Evolutionary conservation across 2,329 filamentous ascomycete genomes (phyloP), one percentile per base, ranked within the genome.

Genomic region (Fusarium decemcellulare): DNA sequence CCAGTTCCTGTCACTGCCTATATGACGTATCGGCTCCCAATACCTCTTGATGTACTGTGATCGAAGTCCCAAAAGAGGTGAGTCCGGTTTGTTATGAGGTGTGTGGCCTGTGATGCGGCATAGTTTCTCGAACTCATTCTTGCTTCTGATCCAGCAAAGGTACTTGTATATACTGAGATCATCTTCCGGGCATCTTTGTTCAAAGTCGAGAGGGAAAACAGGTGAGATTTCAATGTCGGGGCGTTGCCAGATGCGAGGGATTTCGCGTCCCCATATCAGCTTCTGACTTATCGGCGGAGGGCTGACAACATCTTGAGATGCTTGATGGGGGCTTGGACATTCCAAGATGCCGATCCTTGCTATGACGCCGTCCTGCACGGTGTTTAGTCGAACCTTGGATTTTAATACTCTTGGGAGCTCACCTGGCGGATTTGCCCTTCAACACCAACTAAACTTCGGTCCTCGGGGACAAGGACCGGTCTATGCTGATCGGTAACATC

Each of bases 331-430:
- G 16, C n/a, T 48, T 27, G 42, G n/a, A 12, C 3, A 32, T 11
- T 55, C 52, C 8, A 55, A 16, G 8, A 55, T 29, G 6, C 52
- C 52, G 8, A 65, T 6, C 14, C 53, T 34, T 6, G 46, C 23
- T 12, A 55, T 50, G 8, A 44, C 42, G 6, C 63, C 53, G 23
- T 65, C 59, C 63, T 65, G 15, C 14, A n/a, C 5, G 30, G 6
- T 23, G 2, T 11, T 55, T 6, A 44, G 40, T 6, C 2, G 9
- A 23, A 16, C 27, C 34, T 5, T 9, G 4, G 16, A 3, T 10
- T 4, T 36, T 7, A 16, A 18, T 6, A 6, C 12, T 23, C 23
- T 14, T 9, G 9, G 9, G 43, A 29, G 53, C 51, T 11, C 50
- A 65, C 59, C 48, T 14, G 11, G 8, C 42, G 40, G 15, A 59